phyloP scores from a whole-genome alignment of 2,329 filamentous ascomycete genomes.

The Alternaria dauci region DNA sequence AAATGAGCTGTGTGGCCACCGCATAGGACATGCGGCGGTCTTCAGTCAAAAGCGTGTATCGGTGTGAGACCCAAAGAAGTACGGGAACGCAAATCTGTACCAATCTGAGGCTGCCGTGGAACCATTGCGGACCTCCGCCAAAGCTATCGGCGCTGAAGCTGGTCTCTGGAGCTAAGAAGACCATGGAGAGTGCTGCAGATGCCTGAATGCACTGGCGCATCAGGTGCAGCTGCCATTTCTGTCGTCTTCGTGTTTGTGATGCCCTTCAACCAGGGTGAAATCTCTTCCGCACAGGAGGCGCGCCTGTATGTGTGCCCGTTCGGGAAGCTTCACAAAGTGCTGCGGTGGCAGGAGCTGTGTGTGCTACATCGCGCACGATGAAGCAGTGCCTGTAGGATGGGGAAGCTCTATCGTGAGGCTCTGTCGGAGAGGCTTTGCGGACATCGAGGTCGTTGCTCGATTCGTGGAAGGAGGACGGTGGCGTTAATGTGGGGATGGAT shows the following conservation, averaged over 20 bases:
- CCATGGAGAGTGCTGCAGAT: background rate
- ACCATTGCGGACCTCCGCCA: background rate
- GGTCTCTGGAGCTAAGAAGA: background rate
- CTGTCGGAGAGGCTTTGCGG: background rate
- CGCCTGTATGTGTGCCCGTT: background rate
- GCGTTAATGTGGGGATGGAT: background rate
- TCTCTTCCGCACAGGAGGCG: background rate
- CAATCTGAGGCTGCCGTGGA: background rate
- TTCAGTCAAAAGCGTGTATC: background rate
- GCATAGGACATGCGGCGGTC: background rate
- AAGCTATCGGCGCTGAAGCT: background rate
- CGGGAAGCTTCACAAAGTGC: background rate
- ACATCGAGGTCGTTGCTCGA: conserved; percentile 1
- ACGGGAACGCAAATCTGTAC: background rate
- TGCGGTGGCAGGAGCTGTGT: background rate
- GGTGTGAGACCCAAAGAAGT: background rate
- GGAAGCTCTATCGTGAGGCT: background rate
- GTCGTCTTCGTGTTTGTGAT: background rate
- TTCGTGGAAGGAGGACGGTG: background rate
- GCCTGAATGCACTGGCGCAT: background rate
- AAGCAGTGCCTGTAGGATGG: background rate
- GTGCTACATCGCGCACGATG: background rate
- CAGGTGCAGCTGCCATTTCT: background rate
- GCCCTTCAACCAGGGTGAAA: background rate
- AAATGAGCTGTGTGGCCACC: background rate